These are phyloP conservation scores for Zymoseptoria tritici DNA, from an alignment of 2,329 filamentous ascomycete species.

Conservation along the genomic window DNA sequence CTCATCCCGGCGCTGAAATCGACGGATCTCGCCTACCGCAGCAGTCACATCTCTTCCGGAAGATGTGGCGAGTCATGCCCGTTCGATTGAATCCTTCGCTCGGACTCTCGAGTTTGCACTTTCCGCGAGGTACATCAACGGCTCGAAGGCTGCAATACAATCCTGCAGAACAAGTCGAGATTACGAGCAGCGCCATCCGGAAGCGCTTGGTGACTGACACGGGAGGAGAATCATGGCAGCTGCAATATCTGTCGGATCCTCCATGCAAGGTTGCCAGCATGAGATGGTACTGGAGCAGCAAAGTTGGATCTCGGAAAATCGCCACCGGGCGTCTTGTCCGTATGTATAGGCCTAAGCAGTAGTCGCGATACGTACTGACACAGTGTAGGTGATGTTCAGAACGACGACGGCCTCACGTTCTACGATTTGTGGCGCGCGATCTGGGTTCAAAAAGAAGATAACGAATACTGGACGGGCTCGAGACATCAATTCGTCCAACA, in stretches of 20 bases:
- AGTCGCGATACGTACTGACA: background rate
- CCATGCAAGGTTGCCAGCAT: background rate
- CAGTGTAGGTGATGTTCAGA: background rate
- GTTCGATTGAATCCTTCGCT: background rate
- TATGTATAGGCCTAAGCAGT: background rate
- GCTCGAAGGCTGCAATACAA: background rate
- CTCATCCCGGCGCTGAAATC: background rate
- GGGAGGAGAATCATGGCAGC: background rate
- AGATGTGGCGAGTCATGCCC: background rate
- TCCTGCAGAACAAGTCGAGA: background rate
- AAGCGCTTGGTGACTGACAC: background rate
- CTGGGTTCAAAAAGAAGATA: background rate
- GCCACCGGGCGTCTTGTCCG: background rate
- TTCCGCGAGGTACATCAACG: background rate
- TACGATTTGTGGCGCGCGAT: background rate
- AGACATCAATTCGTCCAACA: background rate
- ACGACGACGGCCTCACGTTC: background rate
- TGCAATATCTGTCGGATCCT: background rate
- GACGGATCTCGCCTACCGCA: background rate
- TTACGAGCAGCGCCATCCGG: background rate
- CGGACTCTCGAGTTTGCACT: background rate
- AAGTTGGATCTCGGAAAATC: background rate
- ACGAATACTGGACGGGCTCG: background rate
- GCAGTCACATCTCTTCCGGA: too few relatives aligned
- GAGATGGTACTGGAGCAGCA: background rate